Conservation (phyloP, 768 basidiomycete species). For the Pleurotus platypus region DNA sequence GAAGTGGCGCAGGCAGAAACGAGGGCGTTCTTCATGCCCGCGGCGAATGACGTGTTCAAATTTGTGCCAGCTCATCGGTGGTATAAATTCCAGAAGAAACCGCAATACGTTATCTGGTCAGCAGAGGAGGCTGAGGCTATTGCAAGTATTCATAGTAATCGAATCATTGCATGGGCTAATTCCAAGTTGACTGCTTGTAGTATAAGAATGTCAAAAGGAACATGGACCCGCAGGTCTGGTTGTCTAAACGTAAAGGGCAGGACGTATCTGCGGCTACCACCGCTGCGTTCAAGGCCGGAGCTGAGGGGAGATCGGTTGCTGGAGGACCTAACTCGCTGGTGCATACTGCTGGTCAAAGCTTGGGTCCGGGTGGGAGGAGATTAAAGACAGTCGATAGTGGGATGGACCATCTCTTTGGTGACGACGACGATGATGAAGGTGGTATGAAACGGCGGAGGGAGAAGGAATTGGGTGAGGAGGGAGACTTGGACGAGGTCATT, state of each 20-base stretch:
- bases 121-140: constrained; percentile 56
- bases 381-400: constrained; percentile 70
- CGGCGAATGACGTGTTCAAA: constrained; percentile 77
- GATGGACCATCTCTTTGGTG: constrained; percentile 57
- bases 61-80: constrained; percentile 86
- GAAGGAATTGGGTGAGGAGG: constrained; percentile 69
- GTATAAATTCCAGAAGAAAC: constrained; percentile 91
- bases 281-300: constrained; percentile 68
- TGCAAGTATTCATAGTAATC: constrained; percentile 12
- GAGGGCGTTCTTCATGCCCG: constrained; percentile 82
- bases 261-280: constrained; percentile 58
- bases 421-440: constrained; percentile 70
- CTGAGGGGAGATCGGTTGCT: constrained; percentile 39
- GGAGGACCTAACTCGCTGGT: constrained; percentile 43
- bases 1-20: constrained; percentile 68
- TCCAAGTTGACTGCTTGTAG: constrained; percentile 1
- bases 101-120: constrained; percentile 69
- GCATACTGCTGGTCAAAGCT: constrained; percentile 47
- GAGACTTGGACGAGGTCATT: constrained; percentile 77
- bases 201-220: constrained; percentile 53
- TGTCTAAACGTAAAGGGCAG: constrained; percentile 55
- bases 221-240: constrained; percentile 72
- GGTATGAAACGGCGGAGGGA: constrained; percentile 40
- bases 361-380: constrained; percentile 66
- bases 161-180: constrained; percentile 29